Evolutionary conservation across 257 asterid species (phyloP).

Genomic region (Penstemon barbatus): DNA sequence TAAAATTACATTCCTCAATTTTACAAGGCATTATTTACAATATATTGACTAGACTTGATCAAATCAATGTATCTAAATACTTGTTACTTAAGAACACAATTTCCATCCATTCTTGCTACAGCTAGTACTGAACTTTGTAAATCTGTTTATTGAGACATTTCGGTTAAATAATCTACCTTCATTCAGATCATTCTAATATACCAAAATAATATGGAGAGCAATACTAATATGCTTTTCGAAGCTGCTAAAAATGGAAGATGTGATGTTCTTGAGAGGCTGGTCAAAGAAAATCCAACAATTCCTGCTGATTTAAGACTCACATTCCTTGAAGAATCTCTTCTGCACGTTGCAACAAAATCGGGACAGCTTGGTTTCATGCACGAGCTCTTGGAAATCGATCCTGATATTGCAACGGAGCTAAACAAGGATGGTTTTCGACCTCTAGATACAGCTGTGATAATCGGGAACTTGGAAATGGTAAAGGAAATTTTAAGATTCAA

Average conservation of each 20-base stretch:
- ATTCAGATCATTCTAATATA: too few relatives aligned
- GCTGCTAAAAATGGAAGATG: slow-evolving; percentile 28
- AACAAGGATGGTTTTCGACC: slow-evolving; percentile 31
- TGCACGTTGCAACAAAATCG: slow-evolving; percentile 29
- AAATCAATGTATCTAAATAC: too few relatives aligned
- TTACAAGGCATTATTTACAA: too few relatives aligned
- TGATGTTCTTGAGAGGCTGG: slow-evolving; percentile 7
- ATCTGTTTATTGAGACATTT: too few relatives aligned
- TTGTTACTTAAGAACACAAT: too few relatives aligned
- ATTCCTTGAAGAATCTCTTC: slow-evolving; percentile 21
- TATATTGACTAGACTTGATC: too few relatives aligned
- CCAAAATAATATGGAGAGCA: too few relatives aligned
- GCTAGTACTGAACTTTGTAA: too few relatives aligned
- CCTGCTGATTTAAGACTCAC: slow-evolving; percentile 20
- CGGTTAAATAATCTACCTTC: too few relatives aligned
- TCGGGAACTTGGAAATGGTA: slow-evolving; percentile 24
- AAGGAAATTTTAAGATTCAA: slow-evolving; percentile 5
- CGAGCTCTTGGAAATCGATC: slow-evolving; percentile 26
- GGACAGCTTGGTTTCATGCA: slow-evolving; percentile 26
- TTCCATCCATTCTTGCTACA: too few relatives aligned
- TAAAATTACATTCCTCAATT: too few relatives aligned
- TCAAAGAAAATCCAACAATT: slow-evolving; percentile 22
- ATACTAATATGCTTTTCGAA: slow-evolving; percentile 1
- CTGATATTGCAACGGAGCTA: slow-evolving; percentile 19
- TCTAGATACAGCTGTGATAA: slow-evolving; percentile 27